Evolutionary conservation across 352 stramenopile genomes (phyloP), one percentile per base, ranked within the genome.

Genomic region (Globisporangium splendens): DNA sequence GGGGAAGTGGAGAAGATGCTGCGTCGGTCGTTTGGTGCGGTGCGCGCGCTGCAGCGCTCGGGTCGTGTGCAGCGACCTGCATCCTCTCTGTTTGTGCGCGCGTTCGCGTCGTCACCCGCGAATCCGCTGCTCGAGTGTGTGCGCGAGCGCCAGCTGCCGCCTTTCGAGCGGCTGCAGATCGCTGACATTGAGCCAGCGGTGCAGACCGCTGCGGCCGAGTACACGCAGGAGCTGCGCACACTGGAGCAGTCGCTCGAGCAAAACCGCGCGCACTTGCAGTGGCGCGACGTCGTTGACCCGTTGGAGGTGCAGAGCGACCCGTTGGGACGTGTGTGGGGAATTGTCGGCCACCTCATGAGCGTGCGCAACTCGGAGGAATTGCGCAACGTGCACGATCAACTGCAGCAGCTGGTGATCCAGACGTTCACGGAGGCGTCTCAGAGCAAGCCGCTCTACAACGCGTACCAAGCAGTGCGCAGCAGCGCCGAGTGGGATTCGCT

Each of bases 301-400:
- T 63, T 98, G 18, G 95, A 99, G 70, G 72, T 88, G 24, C 91
- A 98, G 59, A 86, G 95, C 43, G 91, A 96, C 57, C 85, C 89
- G 35, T 70, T 99, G 20, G 83, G 79, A 7, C 97, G 94, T 59
- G 83, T 93, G 44, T 99, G 96, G 97, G 95, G 96, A 17, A 77
- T 99, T 17, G 95, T 98, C 21, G 85, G 88, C 28, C 97, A 99
- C 75, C 83, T 99, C 46, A 98, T 98, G 71, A 97, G 94, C 48
- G 96, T 99, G 22, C 95, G 96, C 68, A 98, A 99, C 75, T 96
- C 85, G 47, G 89, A 98, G 7, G 93, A 96, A 53, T 72, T 99
- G 20, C 83, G 97, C 39, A 64, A 83, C n/a, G 95, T 91, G 15
- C 96, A 99, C 70, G 89, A 98, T 66, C 66, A 89, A 38, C 86